Conservation (phyloP, 1,139 yeast genomes). For the Geotrichum klebahnii region DNA sequence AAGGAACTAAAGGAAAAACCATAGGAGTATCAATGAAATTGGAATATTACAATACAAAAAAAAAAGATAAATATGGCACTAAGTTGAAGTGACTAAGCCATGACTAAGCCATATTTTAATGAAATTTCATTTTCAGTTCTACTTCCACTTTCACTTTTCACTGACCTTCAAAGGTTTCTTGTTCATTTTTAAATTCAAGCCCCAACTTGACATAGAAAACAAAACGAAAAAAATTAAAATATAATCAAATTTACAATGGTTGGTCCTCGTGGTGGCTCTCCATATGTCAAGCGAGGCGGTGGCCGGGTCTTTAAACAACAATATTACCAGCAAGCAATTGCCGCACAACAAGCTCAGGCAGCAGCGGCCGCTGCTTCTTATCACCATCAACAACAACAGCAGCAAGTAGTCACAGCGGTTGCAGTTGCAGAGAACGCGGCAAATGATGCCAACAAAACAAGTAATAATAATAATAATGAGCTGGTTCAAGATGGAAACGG, state of each 20-base stretch:
- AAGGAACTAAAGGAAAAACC: too few species aligned
- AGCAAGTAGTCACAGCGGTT: conserved; percentile 8
- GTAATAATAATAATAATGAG: not conserved
- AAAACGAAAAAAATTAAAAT: not conserved
- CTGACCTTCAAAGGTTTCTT: too few species aligned
- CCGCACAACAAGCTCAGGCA: conserved; percentile 20
- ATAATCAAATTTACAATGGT: conserved; percentile 1
- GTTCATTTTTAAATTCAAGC: too few species aligned
- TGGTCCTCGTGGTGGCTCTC: conserved; percentile 20
- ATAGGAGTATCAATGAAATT: too few species aligned
- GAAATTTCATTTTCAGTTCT: too few species aligned
- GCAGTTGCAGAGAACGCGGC: conserved; percentile 1
- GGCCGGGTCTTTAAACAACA: conserved; percentile 18
- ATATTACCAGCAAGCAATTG: conserved; percentile 19
- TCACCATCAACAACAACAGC: conserved; percentile 16
- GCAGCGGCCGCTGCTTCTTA: conserved; percentile 19
- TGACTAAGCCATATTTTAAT: too few species aligned
- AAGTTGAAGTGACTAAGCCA: not conserved
- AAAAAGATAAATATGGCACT: not conserved
- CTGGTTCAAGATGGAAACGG: conserved; percentile 30
- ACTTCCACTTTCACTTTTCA: too few species aligned
- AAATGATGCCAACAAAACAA: too few species aligned
- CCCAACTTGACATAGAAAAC: too few species aligned
- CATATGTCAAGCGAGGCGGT: conserved; percentile 13
- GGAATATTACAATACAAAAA: too few species aligned